Conservation (phyloP, 2,329 filamentous ascomycete species). For the Aspergillus sp. region DNA sequence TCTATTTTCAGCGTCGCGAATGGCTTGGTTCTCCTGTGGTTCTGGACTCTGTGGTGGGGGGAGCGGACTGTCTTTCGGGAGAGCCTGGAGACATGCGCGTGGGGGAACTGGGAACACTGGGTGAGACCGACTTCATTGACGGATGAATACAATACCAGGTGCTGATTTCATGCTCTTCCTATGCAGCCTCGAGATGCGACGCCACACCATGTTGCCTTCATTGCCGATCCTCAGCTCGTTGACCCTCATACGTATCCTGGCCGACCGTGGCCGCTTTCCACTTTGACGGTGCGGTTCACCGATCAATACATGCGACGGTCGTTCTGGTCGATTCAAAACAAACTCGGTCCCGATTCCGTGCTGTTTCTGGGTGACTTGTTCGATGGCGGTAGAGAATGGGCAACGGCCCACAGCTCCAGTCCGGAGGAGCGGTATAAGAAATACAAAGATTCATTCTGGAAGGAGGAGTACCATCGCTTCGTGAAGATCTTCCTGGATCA, state of each 20-base stretch:
- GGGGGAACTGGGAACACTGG: constrained; percentile 92
- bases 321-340: constrained; percentile 73
- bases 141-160: not conserved
- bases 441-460: constrained; percentile 82
- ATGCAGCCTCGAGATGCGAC: constrained; percentile 70
- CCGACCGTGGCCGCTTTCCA: constrained; percentile 70
- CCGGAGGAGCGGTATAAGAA: constrained; percentile 69
- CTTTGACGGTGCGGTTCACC: constrained; percentile 68
- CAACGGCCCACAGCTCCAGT: constrained; percentile 60
- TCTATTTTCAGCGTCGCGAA: constrained; percentile 54
- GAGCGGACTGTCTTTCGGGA: constrained; percentile 76
- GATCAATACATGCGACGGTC: constrained; percentile 86
- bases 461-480: constrained; percentile 82
- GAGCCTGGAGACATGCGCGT: constrained; percentile 70
- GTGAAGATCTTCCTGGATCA: constrained; percentile 77
- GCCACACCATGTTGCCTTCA: constrained; percentile 79
- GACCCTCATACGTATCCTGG: constrained; percentile 94
- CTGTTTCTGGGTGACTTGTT: constrained; percentile 94
- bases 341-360: constrained; percentile 79
- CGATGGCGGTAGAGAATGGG: constrained; percentile 95
- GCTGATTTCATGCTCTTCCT: not conserved
- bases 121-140: constrained; percentile 49
- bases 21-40: constrained; percentile 70
- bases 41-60: constrained; percentile 76
- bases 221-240: constrained; percentile 89